Evolutionary conservation across 2,329 filamentous ascomycete genomes (phyloP).

Genomic region (Xylaria sp.): DNA sequence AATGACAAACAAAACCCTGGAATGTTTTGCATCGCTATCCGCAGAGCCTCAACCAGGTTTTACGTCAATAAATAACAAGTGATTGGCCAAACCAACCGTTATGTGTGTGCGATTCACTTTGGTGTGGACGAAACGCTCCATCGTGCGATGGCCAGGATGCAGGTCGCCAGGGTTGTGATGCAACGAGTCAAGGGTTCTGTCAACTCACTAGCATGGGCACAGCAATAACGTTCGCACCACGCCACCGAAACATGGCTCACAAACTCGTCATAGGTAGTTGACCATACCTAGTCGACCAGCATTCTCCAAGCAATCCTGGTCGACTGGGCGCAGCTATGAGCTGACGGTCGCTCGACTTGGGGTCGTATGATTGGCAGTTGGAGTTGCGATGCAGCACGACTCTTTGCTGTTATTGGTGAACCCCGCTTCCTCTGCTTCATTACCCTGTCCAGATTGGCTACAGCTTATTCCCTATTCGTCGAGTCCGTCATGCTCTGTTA

Average conservation of each 20-base stretch:
- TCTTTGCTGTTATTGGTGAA: conserved; percentile 43
- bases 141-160: conserved; percentile 14
- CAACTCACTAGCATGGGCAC: conserved; percentile 11
- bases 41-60: conserved; percentile 31
- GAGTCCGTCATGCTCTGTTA: background rate
- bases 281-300: too few species aligned
- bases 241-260: background rate
- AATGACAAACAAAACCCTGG: background rate
- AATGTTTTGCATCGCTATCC: background rate
- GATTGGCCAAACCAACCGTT: conserved; percentile 22
- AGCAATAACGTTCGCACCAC: conserved; percentile 22
- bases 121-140: conserved; percentile 24
- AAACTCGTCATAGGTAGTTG: conserved; percentile 14
- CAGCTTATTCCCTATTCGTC: conserved; percentile 25
- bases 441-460: conserved; percentile 35
- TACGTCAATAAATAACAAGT: conserved; percentile 5
- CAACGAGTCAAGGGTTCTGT: conserved; percentile 14
- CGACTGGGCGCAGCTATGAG: conserved; percentile 38
- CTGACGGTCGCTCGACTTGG: conserved; percentile 36
- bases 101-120: conserved; percentile 7
- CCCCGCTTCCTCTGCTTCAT: conserved; percentile 45
- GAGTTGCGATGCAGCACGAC: conserved; percentile 39
- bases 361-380: conserved; percentile 45
- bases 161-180: conserved; percentile 8
- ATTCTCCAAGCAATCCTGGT: conserved; percentile 20